Evolutionary conservation across 371 early-diverging fungal species (phyloP), one percentile per base, ranked within the genome.

Genomic region (Mucor sp.): DNA sequence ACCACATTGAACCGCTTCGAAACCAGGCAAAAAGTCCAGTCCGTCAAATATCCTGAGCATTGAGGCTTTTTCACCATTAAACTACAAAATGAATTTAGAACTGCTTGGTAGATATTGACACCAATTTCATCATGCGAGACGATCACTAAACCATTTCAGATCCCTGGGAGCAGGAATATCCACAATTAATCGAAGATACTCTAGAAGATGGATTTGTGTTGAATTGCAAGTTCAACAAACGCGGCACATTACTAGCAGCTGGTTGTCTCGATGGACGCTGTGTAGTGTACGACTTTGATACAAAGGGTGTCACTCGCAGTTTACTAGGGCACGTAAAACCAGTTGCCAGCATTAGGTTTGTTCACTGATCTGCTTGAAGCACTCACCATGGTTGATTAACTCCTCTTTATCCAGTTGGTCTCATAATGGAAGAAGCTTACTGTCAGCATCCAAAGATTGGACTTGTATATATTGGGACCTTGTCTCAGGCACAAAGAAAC

Each of bases 401-500:
- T 7, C 19, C 6, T 4, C 6, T 19, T 8, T 19, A 19, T 25
- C 19, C 39, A 91, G 92, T 56, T 91, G 92, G 92, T 88, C 90
- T 23, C 81, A 84, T 27, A 89, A 88, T 60, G 91, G 92, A 15
- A 78, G 89, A 23, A 89, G 82, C 72, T 68, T 94, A 6, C 68
- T 94, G 37, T 87, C 91, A 1, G 84, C 86, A 4, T 90, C 91
- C 39, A 87, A 84, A 60, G 94, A 91, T 57, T 94, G 95, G 87
- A 89, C 87, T 30, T 92, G 93, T 65, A 90, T 95, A n/a, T 75
- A 94, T 14, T 97, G 97, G 96, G 95, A 97, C 75, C 67, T 96
- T 27, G 61, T 83, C 8, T 75, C 80, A 17, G 89, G 85, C 4
- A 75, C 74, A 21, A 80, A 84, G 62, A 72, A 72, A 30, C 58